Percentiles rank a stretch among this genome's conserved stretches.
Evolutionary conservation across 2,329 filamentous ascomycete genomes (phyloP).

Genomic region (Apiospora pterosperma): DNA sequence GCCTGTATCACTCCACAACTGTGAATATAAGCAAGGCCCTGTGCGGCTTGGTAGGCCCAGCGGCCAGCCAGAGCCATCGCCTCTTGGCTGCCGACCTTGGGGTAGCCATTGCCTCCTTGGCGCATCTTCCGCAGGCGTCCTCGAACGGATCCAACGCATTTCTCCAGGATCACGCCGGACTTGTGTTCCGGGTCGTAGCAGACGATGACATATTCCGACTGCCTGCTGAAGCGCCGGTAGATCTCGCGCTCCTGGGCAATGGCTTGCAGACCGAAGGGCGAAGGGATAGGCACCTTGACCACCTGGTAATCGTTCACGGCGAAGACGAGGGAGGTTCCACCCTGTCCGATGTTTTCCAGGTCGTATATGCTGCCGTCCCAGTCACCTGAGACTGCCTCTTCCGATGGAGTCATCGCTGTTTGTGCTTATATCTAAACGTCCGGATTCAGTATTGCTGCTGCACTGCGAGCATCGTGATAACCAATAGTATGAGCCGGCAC

Average conservation of each 20-base stretch:
- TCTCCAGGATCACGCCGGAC: background rate
- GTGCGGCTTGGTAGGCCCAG: background rate
- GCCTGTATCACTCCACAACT: background rate
- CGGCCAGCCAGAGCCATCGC: background rate
- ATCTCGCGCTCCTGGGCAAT: background rate
- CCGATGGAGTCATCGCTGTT: too few relatives aligned
- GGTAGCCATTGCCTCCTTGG: background rate
- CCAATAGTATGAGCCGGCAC: too few relatives aligned
- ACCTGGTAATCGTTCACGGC: background rate
- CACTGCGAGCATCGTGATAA: too few relatives aligned
- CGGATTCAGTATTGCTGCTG: too few relatives aligned
- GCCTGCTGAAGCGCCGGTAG: background rate
- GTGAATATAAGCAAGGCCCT: background rate
- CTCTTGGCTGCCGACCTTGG: background rate
- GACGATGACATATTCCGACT: background rate
- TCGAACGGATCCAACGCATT: background rate
- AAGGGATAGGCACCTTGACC: background rate
- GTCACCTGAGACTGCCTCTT: background rate
- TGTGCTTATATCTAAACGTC: too few relatives aligned
- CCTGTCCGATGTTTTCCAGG: background rate
- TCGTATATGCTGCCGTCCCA: background rate
- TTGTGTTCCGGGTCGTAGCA: background rate
- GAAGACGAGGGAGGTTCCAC: background rate
- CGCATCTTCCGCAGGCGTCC: background rate
- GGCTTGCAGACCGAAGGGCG: background rate